These are phyloP conservation scores for Miscanthus sacchariflorus DNA, from an alignment of 202 grass and related monocot species.

Conservation along the genomic window DNA sequence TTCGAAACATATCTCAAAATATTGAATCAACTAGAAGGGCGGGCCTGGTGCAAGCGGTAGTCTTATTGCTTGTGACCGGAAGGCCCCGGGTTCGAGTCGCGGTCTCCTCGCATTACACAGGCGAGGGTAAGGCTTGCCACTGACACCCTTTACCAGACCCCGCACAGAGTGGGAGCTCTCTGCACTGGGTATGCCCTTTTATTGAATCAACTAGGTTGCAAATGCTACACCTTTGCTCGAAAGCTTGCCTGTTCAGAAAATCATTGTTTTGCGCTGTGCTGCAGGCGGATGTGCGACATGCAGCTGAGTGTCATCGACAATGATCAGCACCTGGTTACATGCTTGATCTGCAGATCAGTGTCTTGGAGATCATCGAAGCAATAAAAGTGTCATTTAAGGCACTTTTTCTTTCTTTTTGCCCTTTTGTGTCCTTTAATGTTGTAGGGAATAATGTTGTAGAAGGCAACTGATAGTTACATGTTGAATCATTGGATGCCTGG, in stretches of 20 bases:
- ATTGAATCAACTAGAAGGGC: conserved; percentile 7
- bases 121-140: too few species aligned
- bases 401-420: background rate
- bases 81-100: too few species aligned
- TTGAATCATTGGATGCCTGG: conserved; percentile 7
- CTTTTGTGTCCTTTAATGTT: conserved; percentile 17
- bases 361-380: conserved; percentile 35
- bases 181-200: background rate
- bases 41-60: too few species aligned
- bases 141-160: too few species aligned
- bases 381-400: conserved; percentile 52
- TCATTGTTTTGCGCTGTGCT: background rate
- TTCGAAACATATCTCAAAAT: background rate
- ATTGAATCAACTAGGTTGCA: conserved; percentile 33
- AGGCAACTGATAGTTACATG: conserved; percentile 18
- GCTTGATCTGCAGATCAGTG: conserved; percentile 16
- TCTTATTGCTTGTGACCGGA: too few species aligned
- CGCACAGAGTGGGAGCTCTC: too few species aligned
- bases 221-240: conserved; percentile 2
- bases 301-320: background rate
- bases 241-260: background rate
- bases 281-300: conserved; percentile 8
- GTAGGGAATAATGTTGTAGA: conserved; percentile 30
- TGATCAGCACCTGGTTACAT: conserved; percentile 1
- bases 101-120: too few species aligned